Evolutionary conservation across 164 flowering plant genomes (phyloP), one percentile per base, ranked within the genome.

Genomic region (Platanus orientalis): DNA sequence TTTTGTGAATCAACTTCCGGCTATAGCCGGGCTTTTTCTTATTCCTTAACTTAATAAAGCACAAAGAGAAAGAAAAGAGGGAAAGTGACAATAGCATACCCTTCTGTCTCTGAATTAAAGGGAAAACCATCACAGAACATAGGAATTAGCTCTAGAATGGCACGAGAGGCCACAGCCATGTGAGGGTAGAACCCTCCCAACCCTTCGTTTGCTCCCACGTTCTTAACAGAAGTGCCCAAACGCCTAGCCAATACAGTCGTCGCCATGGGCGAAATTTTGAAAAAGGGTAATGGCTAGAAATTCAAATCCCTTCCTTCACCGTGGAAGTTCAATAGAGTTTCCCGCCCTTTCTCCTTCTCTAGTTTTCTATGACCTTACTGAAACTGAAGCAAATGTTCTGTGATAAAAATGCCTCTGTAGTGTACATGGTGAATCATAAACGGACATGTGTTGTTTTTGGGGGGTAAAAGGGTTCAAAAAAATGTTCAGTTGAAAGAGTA

Each of bases 131-230:
- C n/a, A 81, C 90, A 96, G 32, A 76, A 96, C 40, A 83, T 24
- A 0, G 88, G 87, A 39, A 92, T 75, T 11, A 96, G 81, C 12
- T 86, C 81, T 1, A 77, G 50, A 7, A 92, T 74, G 55, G 97
- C 96, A 6, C 79, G 83, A 58, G 93, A 78, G 3, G 96, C 90
- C 0, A 94, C 96, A 0, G 80, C 90, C 97, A 92, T 86, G 81
- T 77, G 90, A 67, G 85, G 84, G 34, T 65, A 65, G 69, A 76
- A 84, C 98, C 98, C 84, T 29, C 71, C 76, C 12, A 71, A 68
- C 34, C 61, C 68, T 45, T 67, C 64, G 39, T 42, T 72, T 39
- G 45, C 62, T 28, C 76, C 72, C 26, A 71, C 71, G 39, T 68
- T 66, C 67, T 64, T 76, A 0, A 84, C 71, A 3, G 73, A 65